Evolutionary conservation across 805 yeast species (phyloP).

Genomic region (Candida ipomoeae): DNA sequence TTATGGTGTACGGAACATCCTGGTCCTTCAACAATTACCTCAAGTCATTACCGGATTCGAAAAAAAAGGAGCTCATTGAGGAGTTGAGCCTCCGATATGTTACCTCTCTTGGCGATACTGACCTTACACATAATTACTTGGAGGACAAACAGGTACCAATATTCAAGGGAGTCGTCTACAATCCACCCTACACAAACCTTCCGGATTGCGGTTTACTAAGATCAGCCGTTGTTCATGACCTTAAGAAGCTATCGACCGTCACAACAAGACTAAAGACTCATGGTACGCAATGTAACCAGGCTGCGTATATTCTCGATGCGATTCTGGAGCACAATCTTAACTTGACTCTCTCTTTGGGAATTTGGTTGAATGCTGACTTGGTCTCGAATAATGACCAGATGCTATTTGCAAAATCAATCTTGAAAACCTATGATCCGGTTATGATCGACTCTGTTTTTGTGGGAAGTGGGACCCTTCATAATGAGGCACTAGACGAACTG

Average conservation of each 20-base stretch:
- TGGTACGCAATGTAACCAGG: conserved; percentile 61
- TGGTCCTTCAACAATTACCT: conserved; percentile 8
- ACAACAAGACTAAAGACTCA: conserved; percentile 56
- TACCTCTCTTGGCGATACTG: not conserved
- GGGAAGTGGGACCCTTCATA: conserved; percentile 60
- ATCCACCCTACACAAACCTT: conserved; percentile 50
- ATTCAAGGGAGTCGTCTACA: conserved; percentile 58
- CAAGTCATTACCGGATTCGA: conserved; percentile 6
- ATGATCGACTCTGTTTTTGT: conserved; percentile 50
- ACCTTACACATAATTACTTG: not conserved
- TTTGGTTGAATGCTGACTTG: conserved; percentile 53
- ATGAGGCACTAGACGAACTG: conserved; percentile 42
- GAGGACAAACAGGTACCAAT: conserved; percentile 6
- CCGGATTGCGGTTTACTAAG: conserved; percentile 51
- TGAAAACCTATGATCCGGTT: conserved; percentile 39
- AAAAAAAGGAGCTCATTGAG: conserved; percentile 1
- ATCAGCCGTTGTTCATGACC: conserved; percentile 51
- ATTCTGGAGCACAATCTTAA: conserved; percentile 47
- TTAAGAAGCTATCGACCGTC: conserved; percentile 53
- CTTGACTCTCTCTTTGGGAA: conserved; percentile 56
- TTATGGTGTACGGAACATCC: conserved; percentile 8
- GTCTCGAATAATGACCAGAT: conserved; percentile 46
- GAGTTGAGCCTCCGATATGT: conserved; percentile 5
- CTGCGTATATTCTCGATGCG: conserved; percentile 48
- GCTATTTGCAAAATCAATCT: conserved; percentile 36